Evolutionary conservation across 202 grass and related monocot genomes (phyloP).

Genomic region (Brachypodium distachyon): DNA sequence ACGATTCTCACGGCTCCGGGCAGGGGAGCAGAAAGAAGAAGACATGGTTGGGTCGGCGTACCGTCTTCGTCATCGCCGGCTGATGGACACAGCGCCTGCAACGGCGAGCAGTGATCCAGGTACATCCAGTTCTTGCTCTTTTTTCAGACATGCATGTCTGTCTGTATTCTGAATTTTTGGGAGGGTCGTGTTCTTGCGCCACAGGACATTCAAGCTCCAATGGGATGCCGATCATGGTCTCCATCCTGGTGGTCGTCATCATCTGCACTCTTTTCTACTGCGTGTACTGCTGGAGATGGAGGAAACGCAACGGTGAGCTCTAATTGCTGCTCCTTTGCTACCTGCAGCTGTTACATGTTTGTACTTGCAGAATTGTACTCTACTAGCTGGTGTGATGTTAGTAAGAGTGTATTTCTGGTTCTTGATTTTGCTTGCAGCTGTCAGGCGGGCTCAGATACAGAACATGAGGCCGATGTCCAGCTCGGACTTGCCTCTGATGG

Average conservation of each 20-base stretch:
- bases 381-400: background rate
- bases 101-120: background rate
- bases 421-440: conserved; percentile 34
- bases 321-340: background rate
- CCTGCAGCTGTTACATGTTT: background rate
- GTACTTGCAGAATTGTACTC: background rate
- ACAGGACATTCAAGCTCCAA: conserved; percentile 36
- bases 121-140: background rate
- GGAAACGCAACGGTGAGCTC: conserved; percentile 81
- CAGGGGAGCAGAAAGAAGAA: background rate
- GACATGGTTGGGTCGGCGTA: background rate
- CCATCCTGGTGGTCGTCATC: conserved; percentile 68
- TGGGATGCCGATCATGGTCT: conserved; percentile 64
- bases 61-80: conserved; percentile 32
- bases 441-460: conserved; percentile 65
- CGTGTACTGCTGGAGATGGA: conserved; percentile 96
- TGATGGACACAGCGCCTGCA: conserved; percentile 22
- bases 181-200: background rate
- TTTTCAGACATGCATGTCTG: background rate
- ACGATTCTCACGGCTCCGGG: conserved; percentile 7
- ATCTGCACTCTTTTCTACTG: conserved; percentile 57
- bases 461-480: conserved; percentile 55
- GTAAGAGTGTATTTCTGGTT: background rate
- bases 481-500: conserved; percentile 79
- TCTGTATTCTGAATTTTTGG: background rate